These are phyloP conservation scores for Colletotrichum australisinense DNA, from an alignment of 2,329 filamentous ascomycete genomes.

Conservation along the genomic window DNA sequence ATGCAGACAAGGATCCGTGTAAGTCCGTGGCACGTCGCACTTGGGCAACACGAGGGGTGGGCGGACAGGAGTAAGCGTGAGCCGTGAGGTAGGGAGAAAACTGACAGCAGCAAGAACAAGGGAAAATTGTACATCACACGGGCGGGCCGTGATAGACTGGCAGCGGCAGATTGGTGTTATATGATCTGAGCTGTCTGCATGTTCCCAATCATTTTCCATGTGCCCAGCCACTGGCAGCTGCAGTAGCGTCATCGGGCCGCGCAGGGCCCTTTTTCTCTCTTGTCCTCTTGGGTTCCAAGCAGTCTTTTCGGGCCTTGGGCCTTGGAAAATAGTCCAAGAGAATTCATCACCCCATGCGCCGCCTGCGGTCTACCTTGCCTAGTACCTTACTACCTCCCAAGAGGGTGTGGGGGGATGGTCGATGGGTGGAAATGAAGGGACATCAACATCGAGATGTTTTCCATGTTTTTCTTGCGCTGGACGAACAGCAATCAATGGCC, in stretches of 20 bases:
- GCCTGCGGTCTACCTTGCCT: not conserved
- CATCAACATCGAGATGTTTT: constrained; percentile 13
- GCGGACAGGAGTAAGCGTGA: not conserved
- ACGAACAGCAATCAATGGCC: constrained; percentile 10
- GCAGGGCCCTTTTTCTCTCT: constrained; percentile 8
- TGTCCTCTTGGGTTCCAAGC: not conserved
- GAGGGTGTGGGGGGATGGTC: not conserved
- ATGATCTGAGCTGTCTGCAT: constrained; percentile 12
- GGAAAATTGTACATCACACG: not conserved
- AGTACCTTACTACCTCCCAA: not conserved
- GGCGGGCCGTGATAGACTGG: constrained; percentile 9
- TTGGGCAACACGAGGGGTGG: not conserved
- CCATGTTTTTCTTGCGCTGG: not conserved
- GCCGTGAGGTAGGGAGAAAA: not conserved
- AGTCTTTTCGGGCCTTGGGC: not conserved
- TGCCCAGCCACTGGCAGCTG: constrained; percentile 36
- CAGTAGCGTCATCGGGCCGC: constrained; percentile 35
- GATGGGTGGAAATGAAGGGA: not conserved
- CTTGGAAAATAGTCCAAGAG: constrained; percentile 8
- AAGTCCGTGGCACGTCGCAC: constrained; percentile 29
- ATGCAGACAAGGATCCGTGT: constrained; percentile 29
- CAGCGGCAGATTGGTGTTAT: constrained; percentile 28
- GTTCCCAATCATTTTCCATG: not conserved
- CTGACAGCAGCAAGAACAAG: constrained; percentile 10
- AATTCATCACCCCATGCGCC: constrained; percentile 14